Evolutionary conservation across 768 basidiomycete genomes (phyloP).

Genomic region (Daedaleopsis sinensis): DNA sequence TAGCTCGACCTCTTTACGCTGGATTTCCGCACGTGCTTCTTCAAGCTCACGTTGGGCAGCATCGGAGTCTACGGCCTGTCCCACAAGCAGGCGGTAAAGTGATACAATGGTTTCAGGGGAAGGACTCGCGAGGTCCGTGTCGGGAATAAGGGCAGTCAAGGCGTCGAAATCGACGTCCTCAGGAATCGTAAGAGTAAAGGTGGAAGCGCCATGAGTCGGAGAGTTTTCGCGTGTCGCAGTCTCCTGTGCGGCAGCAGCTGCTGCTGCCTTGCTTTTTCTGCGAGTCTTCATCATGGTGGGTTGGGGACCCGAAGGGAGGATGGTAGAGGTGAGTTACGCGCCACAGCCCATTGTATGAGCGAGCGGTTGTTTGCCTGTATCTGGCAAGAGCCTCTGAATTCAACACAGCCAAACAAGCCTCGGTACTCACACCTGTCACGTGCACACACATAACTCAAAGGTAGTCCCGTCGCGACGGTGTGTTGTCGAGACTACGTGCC

Average conservation of each 20-base stretch:
- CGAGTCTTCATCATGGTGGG: constrained; percentile 52
- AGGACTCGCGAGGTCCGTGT: constrained; percentile 55
- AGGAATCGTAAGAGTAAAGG: constrained; percentile 52
- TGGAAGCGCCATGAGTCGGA: constrained; percentile 33
- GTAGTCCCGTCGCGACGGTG: constrained; percentile 14
- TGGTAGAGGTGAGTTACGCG: constrained; percentile 17
- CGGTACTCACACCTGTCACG: constrained; percentile 13
- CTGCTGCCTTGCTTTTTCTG: constrained; percentile 60
- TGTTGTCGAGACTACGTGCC: background rate
- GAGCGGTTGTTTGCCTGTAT: constrained; percentile 26
- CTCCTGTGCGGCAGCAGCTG: constrained; percentile 38
- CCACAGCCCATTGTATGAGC: constrained; percentile 13
- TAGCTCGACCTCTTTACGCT: constrained; percentile 79
- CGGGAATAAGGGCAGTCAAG: constrained; percentile 64
- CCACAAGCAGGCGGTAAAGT: constrained; percentile 63
- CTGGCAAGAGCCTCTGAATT: constrained; percentile 27
- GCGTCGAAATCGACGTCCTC: constrained; percentile 67
- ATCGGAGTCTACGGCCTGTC: constrained; percentile 59
- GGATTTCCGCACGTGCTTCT: constrained; percentile 64
- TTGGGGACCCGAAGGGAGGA: constrained; percentile 21
- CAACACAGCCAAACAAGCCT: constrained; percentile 26
- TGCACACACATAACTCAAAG: constrained; percentile 8
- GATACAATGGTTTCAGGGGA: constrained; percentile 61
- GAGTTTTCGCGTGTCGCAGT: constrained; percentile 37
- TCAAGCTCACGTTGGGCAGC: constrained; percentile 65